A percentile compares a stretch with the other conserved stretches of the same genome.
These are phyloP conservation scores for Solanum rostratum DNA, from an alignment of 257 asterid genomes.

Conservation along the genomic window DNA sequence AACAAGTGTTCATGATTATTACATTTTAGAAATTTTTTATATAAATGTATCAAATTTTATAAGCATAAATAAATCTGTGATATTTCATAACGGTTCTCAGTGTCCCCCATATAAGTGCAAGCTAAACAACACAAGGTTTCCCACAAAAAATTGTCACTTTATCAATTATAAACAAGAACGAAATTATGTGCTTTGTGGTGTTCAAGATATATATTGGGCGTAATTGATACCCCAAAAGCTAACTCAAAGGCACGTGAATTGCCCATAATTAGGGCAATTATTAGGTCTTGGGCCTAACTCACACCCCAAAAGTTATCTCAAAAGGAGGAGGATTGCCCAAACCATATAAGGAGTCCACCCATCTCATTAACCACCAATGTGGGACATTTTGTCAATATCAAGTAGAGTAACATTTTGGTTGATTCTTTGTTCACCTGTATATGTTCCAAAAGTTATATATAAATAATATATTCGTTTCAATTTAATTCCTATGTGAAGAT, in stretches of 20 bases:
- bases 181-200: not conserved
- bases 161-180: not conserved
- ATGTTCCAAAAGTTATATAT: not conserved
- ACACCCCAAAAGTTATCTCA: no score
- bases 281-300: no score
- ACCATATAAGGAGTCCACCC: no score
- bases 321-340: no score
- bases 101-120: not conserved
- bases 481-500: not conserved
- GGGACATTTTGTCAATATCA: no score
- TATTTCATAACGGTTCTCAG: no score
- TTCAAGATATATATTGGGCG: not conserved
- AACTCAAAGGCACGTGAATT: no score
- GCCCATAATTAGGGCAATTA: no score
- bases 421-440: not conserved
- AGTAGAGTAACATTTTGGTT: not conserved
- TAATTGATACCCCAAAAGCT: no score
- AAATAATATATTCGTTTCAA: no score
- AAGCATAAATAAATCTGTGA: not conserved
- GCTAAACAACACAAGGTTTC: not conserved
- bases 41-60: not conserved
- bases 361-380: no score
- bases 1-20: not conserved
- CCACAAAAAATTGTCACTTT: not conserved
- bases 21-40: not conserved